Evolutionary conservation across 495 filamentous ascomycete species (phyloP).

Genomic region (Jackrogersella multiformis): DNA sequence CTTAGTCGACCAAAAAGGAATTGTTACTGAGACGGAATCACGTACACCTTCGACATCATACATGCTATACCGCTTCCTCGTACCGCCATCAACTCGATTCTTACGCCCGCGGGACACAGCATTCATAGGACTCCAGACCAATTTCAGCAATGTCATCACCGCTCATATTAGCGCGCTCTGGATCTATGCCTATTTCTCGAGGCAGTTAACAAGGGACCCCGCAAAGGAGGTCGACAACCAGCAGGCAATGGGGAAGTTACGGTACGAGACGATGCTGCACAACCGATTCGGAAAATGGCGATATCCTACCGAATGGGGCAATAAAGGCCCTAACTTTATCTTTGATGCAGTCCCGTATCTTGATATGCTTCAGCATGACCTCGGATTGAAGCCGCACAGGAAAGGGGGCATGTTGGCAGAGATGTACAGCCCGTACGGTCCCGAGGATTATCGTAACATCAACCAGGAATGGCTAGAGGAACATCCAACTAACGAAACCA

Average conservation of each 20-base stretch:
- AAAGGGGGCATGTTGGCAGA: conserved; percentile 56
- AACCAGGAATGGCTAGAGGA: conserved; percentile 61
- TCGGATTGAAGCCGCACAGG: conserved; percentile 61
- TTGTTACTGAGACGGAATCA: conserved; percentile 40
- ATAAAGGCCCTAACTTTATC: conserved; percentile 71
- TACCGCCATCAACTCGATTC: conserved; percentile 63
- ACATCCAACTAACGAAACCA: not conserved
- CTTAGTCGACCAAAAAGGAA: conserved; percentile 47
- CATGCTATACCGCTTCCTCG: conserved; percentile 72
- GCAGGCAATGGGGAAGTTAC: conserved; percentile 42
- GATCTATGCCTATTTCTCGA: conserved; percentile 68
- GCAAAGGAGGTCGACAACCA: conserved; percentile 14
- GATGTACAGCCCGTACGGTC: conserved; percentile 63
- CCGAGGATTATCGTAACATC: conserved; percentile 67
- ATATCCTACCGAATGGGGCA: conserved; percentile 70
- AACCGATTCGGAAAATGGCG: conserved; percentile 74
- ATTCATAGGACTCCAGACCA: conserved; percentile 70
- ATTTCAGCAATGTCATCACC: conserved; percentile 65
- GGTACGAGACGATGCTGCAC: conserved; percentile 67
- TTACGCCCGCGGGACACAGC: conserved; percentile 66
- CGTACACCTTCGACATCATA: conserved; percentile 49
- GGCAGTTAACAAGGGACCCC: conserved; percentile 43
- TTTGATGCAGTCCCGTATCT: conserved; percentile 80
- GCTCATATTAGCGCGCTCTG: conserved; percentile 76
- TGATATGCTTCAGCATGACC: conserved; percentile 71